Conservation (phyloP, 371 early-diverging fungal species). For the Rhizopus stolonifer region DNA sequence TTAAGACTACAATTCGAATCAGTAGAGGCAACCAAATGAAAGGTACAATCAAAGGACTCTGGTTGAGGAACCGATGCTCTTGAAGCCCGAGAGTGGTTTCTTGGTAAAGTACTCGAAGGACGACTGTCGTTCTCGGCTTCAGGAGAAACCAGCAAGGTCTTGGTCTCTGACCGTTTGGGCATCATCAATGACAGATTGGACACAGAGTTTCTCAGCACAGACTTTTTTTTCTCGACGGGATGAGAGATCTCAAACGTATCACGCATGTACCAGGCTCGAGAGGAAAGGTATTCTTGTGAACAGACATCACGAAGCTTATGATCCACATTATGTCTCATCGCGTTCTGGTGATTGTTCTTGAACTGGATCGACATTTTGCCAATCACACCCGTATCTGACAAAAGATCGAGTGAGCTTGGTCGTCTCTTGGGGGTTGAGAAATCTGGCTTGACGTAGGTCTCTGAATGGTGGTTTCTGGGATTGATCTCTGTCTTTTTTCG, state of each 20-base stretch:
- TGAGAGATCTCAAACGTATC: conserved; percentile 19
- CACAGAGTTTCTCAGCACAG: conserved; percentile 39
- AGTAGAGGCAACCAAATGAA: not conserved
- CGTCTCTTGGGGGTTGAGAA: conserved; percentile 14
- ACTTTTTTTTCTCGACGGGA: conserved; percentile 23
- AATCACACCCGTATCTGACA: conserved; percentile 32
- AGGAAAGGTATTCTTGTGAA: conserved; percentile 45
- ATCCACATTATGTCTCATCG: conserved; percentile 38
- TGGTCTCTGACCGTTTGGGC: conserved; percentile 17
- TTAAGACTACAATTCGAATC: not conserved
- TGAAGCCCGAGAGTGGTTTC: not conserved
- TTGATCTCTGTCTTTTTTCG: conserved; percentile 12
- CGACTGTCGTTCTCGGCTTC: not conserved
- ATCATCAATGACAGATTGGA: conserved; percentile 42
- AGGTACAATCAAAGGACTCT: conserved; percentile 8
- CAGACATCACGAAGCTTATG: conserved; percentile 50
- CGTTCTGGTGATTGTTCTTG: conserved; percentile 41
- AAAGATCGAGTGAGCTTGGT: conserved; percentile 38
- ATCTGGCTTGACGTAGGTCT: conserved; percentile 30
- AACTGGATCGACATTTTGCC: conserved; percentile 42
- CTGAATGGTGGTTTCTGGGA: conserved; percentile 31
- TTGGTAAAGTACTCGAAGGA: not conserved
- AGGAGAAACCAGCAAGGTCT: not conserved
- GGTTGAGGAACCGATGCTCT: not conserved
- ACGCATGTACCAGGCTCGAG: conserved; percentile 39